phyloP scores from a whole-genome alignment of 345 rosid genomes.

The Eucalyptus erythrocorys region DNA sequence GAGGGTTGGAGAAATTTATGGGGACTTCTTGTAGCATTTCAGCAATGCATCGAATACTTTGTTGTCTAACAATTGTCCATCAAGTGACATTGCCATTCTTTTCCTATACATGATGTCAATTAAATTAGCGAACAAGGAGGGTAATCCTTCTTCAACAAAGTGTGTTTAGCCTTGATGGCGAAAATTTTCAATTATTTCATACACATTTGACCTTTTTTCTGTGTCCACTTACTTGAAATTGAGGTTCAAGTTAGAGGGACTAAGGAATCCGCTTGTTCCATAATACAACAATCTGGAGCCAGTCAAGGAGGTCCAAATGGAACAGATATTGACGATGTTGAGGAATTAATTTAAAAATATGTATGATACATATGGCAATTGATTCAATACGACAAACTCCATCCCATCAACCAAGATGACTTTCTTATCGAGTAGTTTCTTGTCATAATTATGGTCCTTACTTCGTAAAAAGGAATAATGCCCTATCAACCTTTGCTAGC shows the following conservation, averaged over 20 bases:
- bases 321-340: neutral
- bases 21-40: neutral
- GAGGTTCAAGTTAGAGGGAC: neutral
- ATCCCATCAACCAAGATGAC: neutral
- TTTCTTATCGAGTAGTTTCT: neutral
- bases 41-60: neutral
- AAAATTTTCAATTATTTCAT: neutral
- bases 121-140: neutral
- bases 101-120: neutral
- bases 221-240: neutral
- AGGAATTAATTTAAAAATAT: neutral
- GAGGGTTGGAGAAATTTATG: neutral
- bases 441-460: neutral
- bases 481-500: neutral
- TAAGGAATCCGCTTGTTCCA: neutral
- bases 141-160: neutral
- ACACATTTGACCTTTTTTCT: neutral
- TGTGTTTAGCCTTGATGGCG: neutral
- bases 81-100: neutral
- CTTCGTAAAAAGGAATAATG: neutral
- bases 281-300: neutral
- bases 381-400: neutral
- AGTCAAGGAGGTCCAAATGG: neutral
- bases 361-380: neutral
- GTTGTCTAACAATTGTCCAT: neutral